phyloP scores from a whole-genome alignment of 768 basidiomycete genomes.

The Lactarius evosmus region DNA sequence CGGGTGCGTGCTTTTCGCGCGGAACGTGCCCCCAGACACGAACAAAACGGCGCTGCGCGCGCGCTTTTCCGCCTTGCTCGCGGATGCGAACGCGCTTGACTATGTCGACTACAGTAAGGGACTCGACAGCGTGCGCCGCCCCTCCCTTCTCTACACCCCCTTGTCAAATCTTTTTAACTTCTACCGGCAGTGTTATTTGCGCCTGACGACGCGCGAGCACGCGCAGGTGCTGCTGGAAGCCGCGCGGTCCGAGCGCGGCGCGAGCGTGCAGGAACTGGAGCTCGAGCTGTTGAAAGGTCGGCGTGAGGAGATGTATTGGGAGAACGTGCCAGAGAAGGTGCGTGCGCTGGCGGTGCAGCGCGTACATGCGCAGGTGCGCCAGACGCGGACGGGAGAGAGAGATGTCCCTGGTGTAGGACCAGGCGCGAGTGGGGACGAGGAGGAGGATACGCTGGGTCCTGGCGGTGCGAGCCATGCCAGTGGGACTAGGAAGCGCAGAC shows the following conservation, averaged over 20 bases:
- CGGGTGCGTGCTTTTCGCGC: slow-evolving; percentile 66
- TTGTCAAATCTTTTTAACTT: neutral
- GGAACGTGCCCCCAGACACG: slow-evolving; percentile 67
- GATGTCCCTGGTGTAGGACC: neutral
- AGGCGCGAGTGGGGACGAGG: neutral
- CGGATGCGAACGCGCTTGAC: slow-evolving; percentile 48
- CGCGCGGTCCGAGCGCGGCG: slow-evolving; percentile 38
- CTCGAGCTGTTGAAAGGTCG: slow-evolving; percentile 60
- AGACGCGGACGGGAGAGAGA: neutral
- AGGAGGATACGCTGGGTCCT: neutral
- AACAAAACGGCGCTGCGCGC: slow-evolving; percentile 77
- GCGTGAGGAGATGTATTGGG: slow-evolving; percentile 74
- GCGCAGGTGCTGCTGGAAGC: slow-evolving; percentile 41
- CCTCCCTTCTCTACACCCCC: neutral
- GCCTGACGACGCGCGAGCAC: slow-evolving; percentile 52
- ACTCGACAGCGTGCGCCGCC: slow-evolving; percentile 57
- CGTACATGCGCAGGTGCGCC: slow-evolving; percentile 29
- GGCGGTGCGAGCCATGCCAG: neutral
- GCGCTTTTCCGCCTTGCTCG: slow-evolving; percentile 49
- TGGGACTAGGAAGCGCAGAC: neutral
- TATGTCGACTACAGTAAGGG: slow-evolving; percentile 81
- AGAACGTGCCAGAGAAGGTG: slow-evolving; percentile 73
- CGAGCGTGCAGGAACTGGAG: slow-evolving; percentile 27
- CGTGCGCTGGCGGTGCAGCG: slow-evolving; percentile 56
- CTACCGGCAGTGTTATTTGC: slow-evolving; percentile 63